Percentiles rank a stretch among this genome's conserved stretches.
These are phyloP conservation scores for Aplosporella prunicola DNA, from an alignment of 2,329 filamentous ascomycete species.

Conservation along the genomic window DNA sequence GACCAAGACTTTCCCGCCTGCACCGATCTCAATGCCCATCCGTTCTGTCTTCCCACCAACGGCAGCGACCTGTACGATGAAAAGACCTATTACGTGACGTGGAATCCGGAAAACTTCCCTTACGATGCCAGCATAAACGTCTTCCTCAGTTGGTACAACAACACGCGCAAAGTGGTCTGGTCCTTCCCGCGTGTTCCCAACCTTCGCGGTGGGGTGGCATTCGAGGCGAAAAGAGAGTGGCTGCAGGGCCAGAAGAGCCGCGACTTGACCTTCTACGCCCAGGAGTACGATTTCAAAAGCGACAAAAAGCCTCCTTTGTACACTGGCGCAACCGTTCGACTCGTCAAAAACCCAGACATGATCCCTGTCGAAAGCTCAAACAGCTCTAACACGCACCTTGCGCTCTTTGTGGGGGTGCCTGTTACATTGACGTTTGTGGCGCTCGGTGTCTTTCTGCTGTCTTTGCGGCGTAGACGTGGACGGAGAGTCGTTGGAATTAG, in stretches of 20 bases:
- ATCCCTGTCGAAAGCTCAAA: no score
- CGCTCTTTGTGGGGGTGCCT: constrained; percentile 34
- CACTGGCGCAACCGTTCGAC: constrained; percentile 28
- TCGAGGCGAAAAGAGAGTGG: constrained; percentile 33
- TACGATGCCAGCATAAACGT: constrained; percentile 19
- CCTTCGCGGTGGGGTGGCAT: constrained; percentile 28
- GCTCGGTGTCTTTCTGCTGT: no score
- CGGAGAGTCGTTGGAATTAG: no score
- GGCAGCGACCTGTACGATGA: constrained; percentile 26
- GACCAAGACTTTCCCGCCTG: constrained; percentile 25
- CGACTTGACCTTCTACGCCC: constrained; percentile 30
- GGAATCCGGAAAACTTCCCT: constrained; percentile 17
- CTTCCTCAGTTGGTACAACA: constrained; percentile 27
- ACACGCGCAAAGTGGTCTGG: constrained; percentile 26
- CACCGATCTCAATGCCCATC: constrained; percentile 17
- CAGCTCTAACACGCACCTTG: constrained; percentile 18
- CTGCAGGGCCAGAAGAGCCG: constrained; percentile 29
- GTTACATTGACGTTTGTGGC: constrained; percentile 29
- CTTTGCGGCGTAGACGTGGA: no score
- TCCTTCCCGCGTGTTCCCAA: constrained; percentile 28
- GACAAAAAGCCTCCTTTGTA: constrained; percentile 19
- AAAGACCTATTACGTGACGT: constrained; percentile 26
- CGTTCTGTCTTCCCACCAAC: constrained; percentile 30
- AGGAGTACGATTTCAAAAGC: constrained; percentile 18
- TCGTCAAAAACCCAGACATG: constrained; percentile 16